Evolutionary conservation across 345 rosid species (phyloP).

Genomic region (Rhizophora apiculata): DNA sequence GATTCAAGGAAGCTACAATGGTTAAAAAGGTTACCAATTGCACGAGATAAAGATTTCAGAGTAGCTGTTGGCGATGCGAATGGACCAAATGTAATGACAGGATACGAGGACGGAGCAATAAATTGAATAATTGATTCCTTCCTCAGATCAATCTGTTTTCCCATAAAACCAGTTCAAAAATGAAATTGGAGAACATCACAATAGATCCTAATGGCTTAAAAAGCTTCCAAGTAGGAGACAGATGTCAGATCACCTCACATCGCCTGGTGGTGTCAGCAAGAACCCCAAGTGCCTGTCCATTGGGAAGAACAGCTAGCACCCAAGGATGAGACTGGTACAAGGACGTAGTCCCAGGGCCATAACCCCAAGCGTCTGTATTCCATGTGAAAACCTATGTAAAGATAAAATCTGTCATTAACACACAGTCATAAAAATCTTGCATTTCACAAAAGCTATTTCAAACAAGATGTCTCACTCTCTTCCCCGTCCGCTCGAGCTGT

Average conservation of each 20-base stretch:
- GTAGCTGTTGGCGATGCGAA: constrained; percentile 69
- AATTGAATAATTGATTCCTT: constrained; percentile 49
- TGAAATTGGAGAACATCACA: neutral
- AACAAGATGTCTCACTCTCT: constrained; percentile 50
- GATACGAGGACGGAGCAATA: constrained; percentile 57
- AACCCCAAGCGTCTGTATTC: constrained; percentile 91
- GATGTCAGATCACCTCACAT: constrained; percentile 63
- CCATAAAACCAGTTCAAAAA: constrained; percentile 10
- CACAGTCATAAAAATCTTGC: neutral
- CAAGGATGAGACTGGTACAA: constrained; percentile 97
- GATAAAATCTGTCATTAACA: neutral
- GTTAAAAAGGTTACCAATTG: constrained; percentile 54
- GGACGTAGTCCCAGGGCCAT: constrained; percentile 79
- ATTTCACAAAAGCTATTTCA: neutral
- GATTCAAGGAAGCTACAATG: neutral
- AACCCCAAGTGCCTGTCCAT: constrained; percentile 78
- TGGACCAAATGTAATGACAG: constrained; percentile 85
- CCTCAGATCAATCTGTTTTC: constrained; percentile 78
- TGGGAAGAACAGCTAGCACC: constrained; percentile 81
- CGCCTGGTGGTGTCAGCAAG: constrained; percentile 84
- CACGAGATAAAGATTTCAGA: constrained; percentile 65
- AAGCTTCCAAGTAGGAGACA: neutral
- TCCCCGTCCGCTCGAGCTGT: constrained; percentile 86
- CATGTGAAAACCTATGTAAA: constrained; percentile 70
- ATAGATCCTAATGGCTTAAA: neutral